Evolutionary conservation across 73 alveolate genomes (phyloP), one percentile per base, ranked within the genome.

Genomic region (Paramecium pentaurelia): DNA sequence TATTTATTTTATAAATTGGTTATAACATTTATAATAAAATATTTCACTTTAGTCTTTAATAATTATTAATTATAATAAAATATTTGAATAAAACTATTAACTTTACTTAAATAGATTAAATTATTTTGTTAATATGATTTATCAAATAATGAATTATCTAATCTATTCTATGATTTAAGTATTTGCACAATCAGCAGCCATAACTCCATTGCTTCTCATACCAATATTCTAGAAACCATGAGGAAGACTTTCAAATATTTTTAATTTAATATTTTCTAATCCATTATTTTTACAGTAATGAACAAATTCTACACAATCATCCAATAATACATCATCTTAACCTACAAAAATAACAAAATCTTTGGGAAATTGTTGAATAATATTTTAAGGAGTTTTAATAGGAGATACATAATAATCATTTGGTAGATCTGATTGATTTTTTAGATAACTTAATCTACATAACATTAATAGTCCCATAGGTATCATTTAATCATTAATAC

Each of bases 401-500:
- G 98, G 98, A 88, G 93, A 95, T 49, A 87, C 73, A 83, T 92
- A 92, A 36, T 94, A 95, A 68, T 94, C 95, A 75, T 71, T 93
- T 44, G 93, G 97, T 59, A 94, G 77, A 9, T 86, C 87, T 18
- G 47, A 68, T 88, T 60, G 27, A 84, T 71, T 85, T 28, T 27
- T 93, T 73, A 96, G 75, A 96, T 97, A 97, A 40, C 97, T 64
- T 36, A 86, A 95, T 90, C 93, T 87, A 85, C 98, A 97, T 88
- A 93, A 77, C 94, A 94, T 91, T 93, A 97, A 86, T 88, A 97
- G 96, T 49, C 95, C 94, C 92, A 94, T 95, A 89, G 98, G 97
- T 44, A 97, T 89, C 87, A 97, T 91, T 68, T 77, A 80, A 92
- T 97, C 99, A 86, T 95, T 96, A 64, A 97, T 60, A 49, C 97